These are phyloP conservation scores for Botrytis fabae DNA, from an alignment of 2,329 filamentous ascomycete genomes.

Conservation along the genomic window DNA sequence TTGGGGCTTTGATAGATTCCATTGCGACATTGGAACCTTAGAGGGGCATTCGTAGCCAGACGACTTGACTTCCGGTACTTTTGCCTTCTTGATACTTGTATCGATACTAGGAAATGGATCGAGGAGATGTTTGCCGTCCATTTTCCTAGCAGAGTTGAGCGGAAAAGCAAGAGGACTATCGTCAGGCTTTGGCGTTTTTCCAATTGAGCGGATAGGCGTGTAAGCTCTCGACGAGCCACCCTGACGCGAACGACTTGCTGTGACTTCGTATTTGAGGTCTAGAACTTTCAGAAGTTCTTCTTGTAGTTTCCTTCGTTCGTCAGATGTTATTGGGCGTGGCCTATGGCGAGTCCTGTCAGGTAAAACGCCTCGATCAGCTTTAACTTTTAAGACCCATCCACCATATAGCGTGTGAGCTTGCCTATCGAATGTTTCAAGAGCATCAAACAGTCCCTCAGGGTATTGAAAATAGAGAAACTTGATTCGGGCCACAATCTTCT, in stretches of 20 bases:
- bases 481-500: not conserved
- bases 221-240: not conserved
- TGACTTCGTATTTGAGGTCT: not conserved
- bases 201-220: not conserved
- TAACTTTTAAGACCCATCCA: constrained; percentile 30
- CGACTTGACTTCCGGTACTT: not conserved
- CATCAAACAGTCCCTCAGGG: not conserved
- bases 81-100: not conserved
- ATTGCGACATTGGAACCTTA: not conserved
- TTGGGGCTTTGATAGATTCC: not conserved
- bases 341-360: constrained; percentile 26
- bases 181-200: not conserved
- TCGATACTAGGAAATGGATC: constrained; percentile 6
- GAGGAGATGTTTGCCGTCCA: constrained; percentile 5
- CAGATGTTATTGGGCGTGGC: constrained; percentile 21
- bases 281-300: constrained; percentile 22
- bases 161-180: constrained; percentile 1
- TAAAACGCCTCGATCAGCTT: constrained; percentile 28
- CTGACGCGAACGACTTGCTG: not conserved
- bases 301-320: constrained; percentile 23
- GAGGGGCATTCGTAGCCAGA: not conserved
- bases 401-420: constrained; percentile 21
- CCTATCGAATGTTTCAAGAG: not conserved
- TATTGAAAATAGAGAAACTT: not conserved
- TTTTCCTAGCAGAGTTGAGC: not conserved